Conservation (phyloP, 192 early-diverging fungal genomes). For the Dissophora globulifera region DNA sequence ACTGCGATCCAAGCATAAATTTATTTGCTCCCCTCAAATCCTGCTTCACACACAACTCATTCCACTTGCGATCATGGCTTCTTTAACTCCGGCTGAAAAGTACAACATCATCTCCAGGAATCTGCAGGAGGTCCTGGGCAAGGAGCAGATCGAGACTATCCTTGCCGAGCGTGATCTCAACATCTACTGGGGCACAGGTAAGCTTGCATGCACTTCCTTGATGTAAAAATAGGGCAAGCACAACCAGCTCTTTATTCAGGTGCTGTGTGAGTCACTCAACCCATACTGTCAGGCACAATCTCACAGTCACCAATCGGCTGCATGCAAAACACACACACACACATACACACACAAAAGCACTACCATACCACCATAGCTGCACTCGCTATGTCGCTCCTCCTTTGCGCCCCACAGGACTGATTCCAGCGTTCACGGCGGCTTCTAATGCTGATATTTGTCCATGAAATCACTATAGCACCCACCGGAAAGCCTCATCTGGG, state of each 20-base stretch:
- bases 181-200: conserved; percentile 95
- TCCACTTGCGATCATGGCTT: conserved; percentile 24
- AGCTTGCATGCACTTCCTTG: no score
- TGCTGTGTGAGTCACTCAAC: conserved; percentile 10
- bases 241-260: no score
- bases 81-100: conserved; percentile 70
- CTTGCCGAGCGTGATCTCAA: conserved; percentile 90
- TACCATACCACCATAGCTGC: no score
- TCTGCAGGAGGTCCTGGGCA: conserved; percentile 93
- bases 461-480: conserved; percentile 63
- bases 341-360: neutral
- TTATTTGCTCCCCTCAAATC: no score
- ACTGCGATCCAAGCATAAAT: no score
- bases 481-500: conserved; percentile 97
- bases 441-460: no score
- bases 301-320: no score
- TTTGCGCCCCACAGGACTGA: no score
- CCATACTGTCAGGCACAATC: neutral
- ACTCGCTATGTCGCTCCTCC: no score
- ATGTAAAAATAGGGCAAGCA: no score
- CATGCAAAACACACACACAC: neutral
- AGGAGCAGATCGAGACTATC: conserved; percentile 84
- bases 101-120: conserved; percentile 90
- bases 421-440: no score
- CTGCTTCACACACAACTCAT: neutral